Base-by-base conservation (phyloP, 352 stramenopile species). In the Phytopythium kandeliae region DNA sequence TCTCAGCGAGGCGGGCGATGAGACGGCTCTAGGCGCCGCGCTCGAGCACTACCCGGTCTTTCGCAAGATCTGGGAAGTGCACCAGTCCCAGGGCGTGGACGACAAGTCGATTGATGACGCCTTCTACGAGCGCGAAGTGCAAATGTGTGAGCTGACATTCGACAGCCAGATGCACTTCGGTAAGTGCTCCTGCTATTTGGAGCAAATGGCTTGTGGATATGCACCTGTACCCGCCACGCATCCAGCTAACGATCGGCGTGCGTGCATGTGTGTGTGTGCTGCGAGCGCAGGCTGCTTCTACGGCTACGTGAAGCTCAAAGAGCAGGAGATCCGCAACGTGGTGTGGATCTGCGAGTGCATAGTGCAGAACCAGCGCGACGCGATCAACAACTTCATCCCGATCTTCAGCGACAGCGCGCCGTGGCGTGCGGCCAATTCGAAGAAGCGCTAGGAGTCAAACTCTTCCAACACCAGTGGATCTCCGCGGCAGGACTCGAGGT, bases 261-360 rank as follows among this genome's bases (percentile, higher is more conserved):
- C n/a, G n/a, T n/a, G n/a, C n/a, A n/a, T n/a, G n/a, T n/a, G 31
- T 6, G 34, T 38, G 30, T 35, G 34, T 7, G 45, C 17, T 28
- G 25, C 30, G 19, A 16, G 4, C 33, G 9, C 48, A 86, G 75
- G 71, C 10, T 92, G 86, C 58, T 99, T 99, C 74, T 99, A 99
- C 79, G 95, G 96, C 43, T 99, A 99, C 74, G 91, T 99, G 37
- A 99, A 99, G 83, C 83, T 99, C 53, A 99, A 99, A 90, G 96
- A 99, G 73, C 96, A 99, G 78, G 97, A 99, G 66, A 98, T 99
- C 62, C 90, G 97, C 60, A 99, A 99, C 77, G 85, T 99, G 52
- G 96, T 99, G 49, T 99, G 97, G 96, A 98, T 99, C 75, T 97
- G 81, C 58, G 96, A 99, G 73, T 99, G 96, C 71, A 99, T 99